Base-by-base conservation (phyloP, 208 protist species). In the Angomonas ambiguus region DNA sequence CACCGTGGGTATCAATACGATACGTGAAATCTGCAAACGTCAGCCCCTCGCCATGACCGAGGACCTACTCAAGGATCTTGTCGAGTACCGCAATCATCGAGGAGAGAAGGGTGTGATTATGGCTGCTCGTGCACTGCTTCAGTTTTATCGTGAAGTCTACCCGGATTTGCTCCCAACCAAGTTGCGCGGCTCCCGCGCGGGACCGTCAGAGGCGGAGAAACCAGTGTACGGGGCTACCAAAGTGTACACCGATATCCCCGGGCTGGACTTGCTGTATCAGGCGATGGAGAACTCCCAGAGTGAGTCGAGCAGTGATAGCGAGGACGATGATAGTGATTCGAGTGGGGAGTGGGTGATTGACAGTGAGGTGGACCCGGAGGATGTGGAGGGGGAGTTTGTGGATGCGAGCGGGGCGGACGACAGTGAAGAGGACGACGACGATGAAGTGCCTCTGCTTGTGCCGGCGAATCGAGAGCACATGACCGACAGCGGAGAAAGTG, bases 91-190 rank as follows among this genome's bases (percentile, higher is more conserved):
- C 59, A 93, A 85, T 10, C 85, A 94, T 59, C 82, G 88, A 5
- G 90, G 95, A n/a, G 92, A 99, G 67, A 97, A 97, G 61, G 89
- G 95, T 67, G 97, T 99, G 1, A 92, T 97, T 42, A 98, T 98
- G 88, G 97, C 97, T 2, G 88, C 96, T 0, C 82, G 92, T 42
- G 93, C 94, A 48, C 79, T 99, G 18, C 92, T 99, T 59, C 81
- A 97, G 62, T 83, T 98, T 5, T 99, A 92, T 73, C 92, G 97
- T 57, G 93, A 94, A 18, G 79, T 97, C 10, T 92, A 98, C 72
- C 97, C 98, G 11, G 83, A 91, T 34, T 60, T 99, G n/a, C 80
- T 99, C n/a, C 90, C 83, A 10, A 83, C 85, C 27, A 98, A 98
- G 69, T 82, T 98, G 48, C 87, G 98, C 13, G 94, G 86, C 25